Base-by-base conservation (phyloP, 805 yeast species). In the Allodekkera sacchari region DNA sequence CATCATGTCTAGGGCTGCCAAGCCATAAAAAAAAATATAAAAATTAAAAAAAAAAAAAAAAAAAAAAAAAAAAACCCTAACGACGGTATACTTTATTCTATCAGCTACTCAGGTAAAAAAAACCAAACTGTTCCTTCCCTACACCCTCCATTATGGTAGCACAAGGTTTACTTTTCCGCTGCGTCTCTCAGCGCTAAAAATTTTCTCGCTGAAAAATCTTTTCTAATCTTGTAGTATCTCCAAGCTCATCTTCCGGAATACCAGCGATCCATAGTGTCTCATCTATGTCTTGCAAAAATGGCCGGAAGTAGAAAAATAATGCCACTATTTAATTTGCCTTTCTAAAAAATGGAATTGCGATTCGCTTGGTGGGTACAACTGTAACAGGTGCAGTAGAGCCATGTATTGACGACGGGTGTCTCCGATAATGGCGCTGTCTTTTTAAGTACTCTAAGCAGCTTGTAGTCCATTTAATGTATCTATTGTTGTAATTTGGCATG, bases 201-300 rank as follows among this genome's bases (percentile, higher is more conserved):
- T n/a, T n/a, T n/a, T n/a, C n/a, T n/a, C n/a, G n/a, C n/a, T n/a
- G n/a, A n/a, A n/a, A n/a, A n/a, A n/a, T n/a, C n/a, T n/a, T n/a
- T 30, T 29, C n/a, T 28, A 25, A 32, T 17, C 35, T 37, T 28
- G 30, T 35, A 36, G 37, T 36, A 36, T 36, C 28, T 34, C 30
- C 38, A 30, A 44, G 55, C 55, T 52, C 48, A 53, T 38, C 62
- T 56, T 57, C 55, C 48, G 64, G 62, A 57, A 34, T 58, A 58
- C 64, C 64, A 58, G 64, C 62, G 58, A 43, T 32, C 44, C 51
- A 37, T 45, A 50, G 53, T 30, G 31, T 38, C 33, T 57, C 43
- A 41, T 55, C 58, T 48, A 45, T 39, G 37, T 37, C 41, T 43
- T 47, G 62, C 61, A 58, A 45, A 58, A 58, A 58, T 58, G 64